Evolutionary conservation across 2,329 filamentous ascomycete genomes (phyloP).

Genomic region (Fusarium humuli): DNA sequence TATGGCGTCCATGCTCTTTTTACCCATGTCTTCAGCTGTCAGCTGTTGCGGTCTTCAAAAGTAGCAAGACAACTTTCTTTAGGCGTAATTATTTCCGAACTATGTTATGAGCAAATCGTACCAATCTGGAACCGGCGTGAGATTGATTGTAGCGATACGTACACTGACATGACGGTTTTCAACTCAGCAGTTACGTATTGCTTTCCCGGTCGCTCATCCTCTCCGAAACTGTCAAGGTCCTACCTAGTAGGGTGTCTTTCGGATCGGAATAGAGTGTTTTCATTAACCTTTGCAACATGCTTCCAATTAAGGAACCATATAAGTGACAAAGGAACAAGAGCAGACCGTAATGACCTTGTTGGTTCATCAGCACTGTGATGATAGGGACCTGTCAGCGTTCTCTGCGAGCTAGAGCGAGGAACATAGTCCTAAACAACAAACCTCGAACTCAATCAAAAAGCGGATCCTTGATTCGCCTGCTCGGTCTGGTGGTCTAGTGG

Average conservation of each 20-base stretch:
- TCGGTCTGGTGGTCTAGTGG: conserved; percentile 70
- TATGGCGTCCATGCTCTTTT: not conserved
- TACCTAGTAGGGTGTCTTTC: too few species aligned
- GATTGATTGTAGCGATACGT: too few species aligned
- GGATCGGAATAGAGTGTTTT: accelerated
- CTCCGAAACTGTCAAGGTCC: accelerated
- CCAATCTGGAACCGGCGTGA: accelerated
- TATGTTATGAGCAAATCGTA: too few species aligned
- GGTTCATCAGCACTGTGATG: accelerated
- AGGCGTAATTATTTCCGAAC: too few species aligned
- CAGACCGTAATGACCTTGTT: not conserved
- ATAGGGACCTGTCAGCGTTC: accelerated
- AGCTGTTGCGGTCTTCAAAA: too few species aligned
- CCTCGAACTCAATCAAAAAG: not conserved
- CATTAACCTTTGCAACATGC: accelerated
- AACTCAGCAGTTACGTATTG: not conserved
- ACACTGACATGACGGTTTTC: not conserved
- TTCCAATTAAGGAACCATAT: not conserved
- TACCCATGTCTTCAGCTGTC: not conserved
- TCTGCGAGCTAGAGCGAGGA: too few species aligned
- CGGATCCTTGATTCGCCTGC: not conserved
- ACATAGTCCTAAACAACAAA: accelerated
- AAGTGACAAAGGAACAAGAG: too few species aligned
- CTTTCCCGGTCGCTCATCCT: accelerated
- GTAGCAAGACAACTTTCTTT: too few species aligned